A percentile compares a stretch with the other conserved stretches of the same genome.
Evolutionary conservation across 2,329 filamentous ascomycete species (phyloP).

Genomic region (Aureobasidium uvarum): DNA sequence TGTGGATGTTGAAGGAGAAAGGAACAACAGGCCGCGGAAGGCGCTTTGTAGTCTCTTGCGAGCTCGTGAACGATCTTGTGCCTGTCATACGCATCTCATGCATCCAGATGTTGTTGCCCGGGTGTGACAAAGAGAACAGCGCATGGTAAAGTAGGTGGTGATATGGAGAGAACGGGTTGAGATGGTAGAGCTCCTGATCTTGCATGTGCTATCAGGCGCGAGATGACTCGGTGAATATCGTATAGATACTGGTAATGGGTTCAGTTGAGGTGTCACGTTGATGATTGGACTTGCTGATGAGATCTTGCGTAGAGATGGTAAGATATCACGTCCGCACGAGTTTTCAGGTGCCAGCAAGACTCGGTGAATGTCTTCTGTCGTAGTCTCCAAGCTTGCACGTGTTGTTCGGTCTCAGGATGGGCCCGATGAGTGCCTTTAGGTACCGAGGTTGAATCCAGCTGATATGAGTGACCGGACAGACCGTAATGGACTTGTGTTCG

Average conservation of each 20-base stretch:
- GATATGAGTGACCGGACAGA: not conserved
- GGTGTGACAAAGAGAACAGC: not conserved
- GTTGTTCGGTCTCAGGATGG: not conserved
- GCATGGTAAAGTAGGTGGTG: not conserved
- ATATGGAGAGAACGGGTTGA: not conserved
- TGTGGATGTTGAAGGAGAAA: not conserved
- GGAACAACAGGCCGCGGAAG: not conserved
- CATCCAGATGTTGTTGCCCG: not conserved
- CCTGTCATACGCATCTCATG: not conserved
- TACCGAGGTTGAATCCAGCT: not conserved
- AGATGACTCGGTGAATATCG: not conserved
- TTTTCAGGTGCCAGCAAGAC: not conserved
- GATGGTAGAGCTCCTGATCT: not conserved
- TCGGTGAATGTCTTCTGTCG: not conserved
- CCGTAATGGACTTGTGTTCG: not conserved
- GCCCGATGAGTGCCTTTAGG: not conserved
- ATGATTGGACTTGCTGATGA: no score
- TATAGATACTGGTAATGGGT: not conserved
- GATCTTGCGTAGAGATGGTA: not conserved
- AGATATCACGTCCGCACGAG: not conserved
- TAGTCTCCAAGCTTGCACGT: not conserved
- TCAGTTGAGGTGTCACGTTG: not conserved
- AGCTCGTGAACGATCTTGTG: not conserved
- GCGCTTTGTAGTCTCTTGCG: not conserved
- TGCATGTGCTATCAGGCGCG: slow-evolving; percentile 1